Conservation (phyloP, 1,284 basidiomycete species). For the Ganoderma multipileum region DNA sequence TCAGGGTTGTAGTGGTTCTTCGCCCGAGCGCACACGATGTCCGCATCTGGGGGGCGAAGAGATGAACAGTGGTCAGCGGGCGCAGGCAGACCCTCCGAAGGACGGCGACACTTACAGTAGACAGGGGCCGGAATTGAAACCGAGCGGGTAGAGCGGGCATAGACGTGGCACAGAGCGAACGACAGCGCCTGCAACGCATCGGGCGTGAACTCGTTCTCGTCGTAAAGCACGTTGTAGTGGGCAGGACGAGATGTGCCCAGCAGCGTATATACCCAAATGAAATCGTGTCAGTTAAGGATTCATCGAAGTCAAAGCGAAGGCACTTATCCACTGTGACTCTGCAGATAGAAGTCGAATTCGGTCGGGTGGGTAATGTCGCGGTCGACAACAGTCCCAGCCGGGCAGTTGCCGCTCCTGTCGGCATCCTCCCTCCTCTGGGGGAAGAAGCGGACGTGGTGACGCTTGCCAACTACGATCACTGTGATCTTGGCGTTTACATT, state of each 20-base stretch:
- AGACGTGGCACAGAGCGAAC: slow-evolving; percentile 82
- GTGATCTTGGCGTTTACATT: slow-evolving; percentile 64
- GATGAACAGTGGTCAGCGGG: slow-evolving; percentile 9
- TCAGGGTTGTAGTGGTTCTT: slow-evolving; percentile 82
- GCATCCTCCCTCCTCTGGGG: slow-evolving; percentile 57
- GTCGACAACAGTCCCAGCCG: slow-evolving; percentile 79
- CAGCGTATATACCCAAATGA: slow-evolving; percentile 37
- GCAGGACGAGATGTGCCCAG: slow-evolving; percentile 60
- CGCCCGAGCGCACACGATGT: slow-evolving; percentile 82
- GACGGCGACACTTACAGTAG: slow-evolving; percentile 67
- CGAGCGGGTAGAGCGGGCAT: slow-evolving; percentile 81
- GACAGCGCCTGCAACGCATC: slow-evolving; percentile 75
- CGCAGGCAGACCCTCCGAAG: background rate
- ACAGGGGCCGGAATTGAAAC: slow-evolving; percentile 87
- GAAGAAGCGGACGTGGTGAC: slow-evolving; percentile 82
- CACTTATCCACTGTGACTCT: slow-evolving; percentile 69
- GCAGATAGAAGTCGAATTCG: slow-evolving; percentile 84
- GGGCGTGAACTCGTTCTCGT: slow-evolving; percentile 66
- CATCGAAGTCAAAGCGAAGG: background rate
- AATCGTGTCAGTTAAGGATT: slow-evolving; percentile 20
- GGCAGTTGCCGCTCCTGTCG: slow-evolving; percentile 76
- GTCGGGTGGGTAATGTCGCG: slow-evolving; percentile 72
- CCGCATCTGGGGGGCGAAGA: slow-evolving; percentile 62
- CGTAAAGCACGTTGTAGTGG: slow-evolving; percentile 72
- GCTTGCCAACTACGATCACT: slow-evolving; percentile 77